Conservation (phyloP, 1,284 basidiomycete genomes). For the Irpex sp. region DNA sequence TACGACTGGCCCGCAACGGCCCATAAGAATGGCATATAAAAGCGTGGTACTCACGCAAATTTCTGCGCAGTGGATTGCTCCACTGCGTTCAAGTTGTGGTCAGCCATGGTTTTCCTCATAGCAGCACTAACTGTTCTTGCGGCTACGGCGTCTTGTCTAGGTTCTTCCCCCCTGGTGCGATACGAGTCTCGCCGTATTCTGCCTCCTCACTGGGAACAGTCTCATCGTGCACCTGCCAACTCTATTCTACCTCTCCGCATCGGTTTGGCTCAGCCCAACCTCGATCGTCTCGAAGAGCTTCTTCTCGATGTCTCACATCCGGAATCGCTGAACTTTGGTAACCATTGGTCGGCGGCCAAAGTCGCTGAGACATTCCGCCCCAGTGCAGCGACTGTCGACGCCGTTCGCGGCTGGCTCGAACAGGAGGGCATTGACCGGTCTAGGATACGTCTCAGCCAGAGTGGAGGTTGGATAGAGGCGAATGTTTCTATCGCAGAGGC, state of each 20-base stretch:
- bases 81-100: background rate
- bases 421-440: conserved; percentile 29
- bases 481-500: conserved; percentile 42
- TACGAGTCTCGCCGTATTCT: conserved; percentile 4
- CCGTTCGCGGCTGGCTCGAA: conserved; percentile 27
- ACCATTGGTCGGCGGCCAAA: conserved; percentile 37
- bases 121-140: background rate
- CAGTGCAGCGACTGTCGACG: conserved; percentile 34
- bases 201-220: conserved; percentile 2
- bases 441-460: conserved; percentile 30
- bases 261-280: conserved; percentile 41
- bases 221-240: conserved; percentile 24
- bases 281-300: conserved; percentile 36
- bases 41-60: too few relatives aligned
- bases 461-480: conserved; percentile 40
- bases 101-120: background rate
- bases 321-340: conserved; percentile 37
- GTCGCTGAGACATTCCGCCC: conserved; percentile 42
- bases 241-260: conserved; percentile 40
- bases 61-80: too few relatives aligned
- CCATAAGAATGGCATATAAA: background rate
- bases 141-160: conserved; percentile 34
- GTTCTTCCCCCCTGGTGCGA: conserved; percentile 9
- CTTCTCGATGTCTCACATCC: conserved; percentile 45
- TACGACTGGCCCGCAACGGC: background rate